These are phyloP conservation scores for Capsicum baccatum DNA, from an alignment of 257 asterid species.

Conservation along the genomic window DNA sequence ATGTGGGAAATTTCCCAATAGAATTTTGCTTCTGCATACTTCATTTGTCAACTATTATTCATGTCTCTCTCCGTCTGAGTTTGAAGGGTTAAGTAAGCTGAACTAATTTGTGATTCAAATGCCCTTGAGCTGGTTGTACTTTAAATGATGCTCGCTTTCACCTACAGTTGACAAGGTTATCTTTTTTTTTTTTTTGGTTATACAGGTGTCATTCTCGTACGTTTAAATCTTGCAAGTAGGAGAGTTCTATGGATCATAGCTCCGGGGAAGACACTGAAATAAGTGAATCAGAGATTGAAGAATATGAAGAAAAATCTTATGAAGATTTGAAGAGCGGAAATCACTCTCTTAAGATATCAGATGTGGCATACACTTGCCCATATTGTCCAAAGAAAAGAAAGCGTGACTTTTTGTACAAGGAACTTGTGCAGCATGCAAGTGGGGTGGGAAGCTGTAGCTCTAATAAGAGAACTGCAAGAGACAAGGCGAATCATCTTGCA, in stretches of 20 bases:
- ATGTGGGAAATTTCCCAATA: slow-evolving; percentile 9
- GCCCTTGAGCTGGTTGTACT: background rate
- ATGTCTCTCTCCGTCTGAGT: background rate
- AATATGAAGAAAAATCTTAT: slow-evolving; percentile 43
- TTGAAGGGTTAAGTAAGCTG: slow-evolving; percentile 16
- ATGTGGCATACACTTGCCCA: slow-evolving; percentile 71
- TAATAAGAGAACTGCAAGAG: slow-evolving; percentile 58
- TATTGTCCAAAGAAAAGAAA: slow-evolving; percentile 71
- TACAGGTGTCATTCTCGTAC: slow-evolving; percentile 16
- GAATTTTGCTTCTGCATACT: slow-evolving; percentile 9
- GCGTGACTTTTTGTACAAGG: slow-evolving; percentile 57
- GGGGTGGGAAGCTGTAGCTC: slow-evolving; percentile 61
- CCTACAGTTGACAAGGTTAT: background rate
- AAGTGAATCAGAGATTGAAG: slow-evolving; percentile 55
- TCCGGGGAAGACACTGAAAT: slow-evolving; percentile 51
- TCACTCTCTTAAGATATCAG: slow-evolving; percentile 58
- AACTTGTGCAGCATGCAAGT: slow-evolving; percentile 76
- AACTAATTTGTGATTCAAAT: slow-evolving; percentile 23
- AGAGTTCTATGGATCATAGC: slow-evolving; percentile 36
- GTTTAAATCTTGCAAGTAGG: slow-evolving; percentile 22
- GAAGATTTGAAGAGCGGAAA: slow-evolving; percentile 65
- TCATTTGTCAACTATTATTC: slow-evolving; percentile 9
- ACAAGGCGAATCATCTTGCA: slow-evolving; percentile 75
- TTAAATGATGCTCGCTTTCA: slow-evolving; percentile 10
- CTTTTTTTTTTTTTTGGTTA: background rate